A percentile compares a stretch with the other conserved stretches of the same genome.
Evolutionary conservation across 2,329 filamentous ascomycete species (phyloP).

Genomic region (Neurospora sp.): DNA sequence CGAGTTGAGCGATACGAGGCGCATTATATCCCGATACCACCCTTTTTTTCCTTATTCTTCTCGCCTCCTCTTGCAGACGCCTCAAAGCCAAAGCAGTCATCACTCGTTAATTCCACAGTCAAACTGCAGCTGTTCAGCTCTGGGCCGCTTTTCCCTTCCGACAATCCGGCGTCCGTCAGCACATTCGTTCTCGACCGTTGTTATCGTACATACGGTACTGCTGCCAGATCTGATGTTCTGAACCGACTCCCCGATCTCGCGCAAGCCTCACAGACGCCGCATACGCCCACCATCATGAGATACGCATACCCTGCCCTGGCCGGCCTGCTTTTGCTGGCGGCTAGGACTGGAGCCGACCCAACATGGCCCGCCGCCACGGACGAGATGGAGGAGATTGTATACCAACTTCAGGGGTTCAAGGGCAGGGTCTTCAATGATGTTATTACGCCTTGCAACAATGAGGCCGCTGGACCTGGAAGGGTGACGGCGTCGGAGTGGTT

Average conservation of each 20-base stretch:
- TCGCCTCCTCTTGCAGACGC: not conserved
- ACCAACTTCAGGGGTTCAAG: conserved; percentile 44
- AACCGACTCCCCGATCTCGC: not conserved
- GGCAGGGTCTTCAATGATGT: conserved; percentile 45
- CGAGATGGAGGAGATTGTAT: conserved; percentile 56
- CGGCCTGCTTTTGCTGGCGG: conserved; percentile 28
- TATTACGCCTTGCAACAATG: conserved; percentile 46
- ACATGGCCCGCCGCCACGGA: conserved; percentile 53
- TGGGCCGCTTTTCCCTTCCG: not conserved
- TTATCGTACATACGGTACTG: not conserved
- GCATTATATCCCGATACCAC: not conserved
- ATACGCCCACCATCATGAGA: conserved; percentile 23
- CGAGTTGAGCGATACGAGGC: not conserved
- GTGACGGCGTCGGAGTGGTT: conserved; percentile 54
- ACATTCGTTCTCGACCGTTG: not conserved
- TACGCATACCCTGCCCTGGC: conserved; percentile 20
- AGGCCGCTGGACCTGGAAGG: conserved; percentile 43
- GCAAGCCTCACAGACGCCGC: not conserved
- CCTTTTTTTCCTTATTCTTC: not conserved
- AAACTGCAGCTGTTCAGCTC: not conserved
- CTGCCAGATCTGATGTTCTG: not conserved
- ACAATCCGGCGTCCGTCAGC: not conserved
- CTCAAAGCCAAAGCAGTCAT: not conserved
- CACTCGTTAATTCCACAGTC: not conserved
- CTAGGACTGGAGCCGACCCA: conserved; percentile 33